A percentile compares a stretch with the other conserved stretches of the same genome.
Conservation (phyloP, 192 early-diverging fungal genomes). For the Mortierella claussenii region DNA sequence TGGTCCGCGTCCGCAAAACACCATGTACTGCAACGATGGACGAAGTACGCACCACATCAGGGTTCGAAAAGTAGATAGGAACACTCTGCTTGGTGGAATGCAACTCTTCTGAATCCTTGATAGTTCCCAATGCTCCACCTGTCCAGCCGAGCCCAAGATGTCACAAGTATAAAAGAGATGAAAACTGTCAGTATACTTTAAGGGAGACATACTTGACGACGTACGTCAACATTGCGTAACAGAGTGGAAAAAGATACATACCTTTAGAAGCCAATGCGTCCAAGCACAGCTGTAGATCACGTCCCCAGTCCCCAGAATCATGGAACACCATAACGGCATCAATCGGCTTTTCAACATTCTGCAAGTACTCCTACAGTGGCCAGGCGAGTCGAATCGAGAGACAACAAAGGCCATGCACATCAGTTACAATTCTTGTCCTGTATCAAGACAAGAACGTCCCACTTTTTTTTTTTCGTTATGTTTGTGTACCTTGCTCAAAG, state of each 20-base stretch:
- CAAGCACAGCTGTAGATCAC: conserved; percentile 82
- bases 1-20: no score
- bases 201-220: no score
- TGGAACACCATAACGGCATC: conserved; percentile 85
- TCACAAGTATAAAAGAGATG: no score
- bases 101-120: conserved; percentile 30
- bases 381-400: neutral
- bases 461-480: no score
- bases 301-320: conserved; percentile 89
- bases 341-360: conserved; percentile 64
- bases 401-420: neutral
- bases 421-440: neutral
- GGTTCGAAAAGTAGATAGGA: conserved; percentile 85
- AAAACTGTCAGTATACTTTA: no score
- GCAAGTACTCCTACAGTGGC: conserved; percentile 27
- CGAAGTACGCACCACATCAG: conserved; percentile 57
- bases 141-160: no score
- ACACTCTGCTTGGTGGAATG: conserved; percentile 59
- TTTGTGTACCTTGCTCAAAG: conserved; percentile 32
- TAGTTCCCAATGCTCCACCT: conserved; percentile 68
- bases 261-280: conserved; percentile 66
- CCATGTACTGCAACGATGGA: no score
- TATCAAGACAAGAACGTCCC: neutral
- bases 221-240: no score
- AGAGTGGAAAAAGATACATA: no score